Conservation (phyloP, 2,329 filamentous ascomycete species). For the Didymella sp. region DNA sequence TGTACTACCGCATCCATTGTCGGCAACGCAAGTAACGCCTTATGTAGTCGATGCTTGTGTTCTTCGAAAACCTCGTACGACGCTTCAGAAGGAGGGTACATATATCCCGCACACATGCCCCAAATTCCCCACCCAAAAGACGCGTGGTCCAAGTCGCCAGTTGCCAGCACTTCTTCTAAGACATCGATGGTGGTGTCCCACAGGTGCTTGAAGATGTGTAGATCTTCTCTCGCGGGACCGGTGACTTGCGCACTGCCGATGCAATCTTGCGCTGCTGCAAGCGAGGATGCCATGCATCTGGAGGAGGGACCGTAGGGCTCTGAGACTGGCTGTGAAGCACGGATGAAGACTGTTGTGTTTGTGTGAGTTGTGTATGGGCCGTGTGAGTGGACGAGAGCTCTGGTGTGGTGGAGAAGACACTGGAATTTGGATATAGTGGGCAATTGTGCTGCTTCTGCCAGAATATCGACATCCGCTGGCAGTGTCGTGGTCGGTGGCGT, state of each 20-base stretch:
- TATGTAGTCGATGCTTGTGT: conserved; percentile 22
- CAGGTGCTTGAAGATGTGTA: conserved; percentile 25
- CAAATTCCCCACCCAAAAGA: conserved; percentile 30
- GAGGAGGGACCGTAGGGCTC: conserved; percentile 1
- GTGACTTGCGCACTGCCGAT: conserved; percentile 19
- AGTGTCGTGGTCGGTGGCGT: not conserved
- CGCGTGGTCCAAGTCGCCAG: conserved; percentile 21
- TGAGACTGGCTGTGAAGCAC: conserved; percentile 1
- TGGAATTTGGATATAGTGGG: conserved; percentile 19
- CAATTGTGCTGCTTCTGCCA: not conserved
- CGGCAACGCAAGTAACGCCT: conserved; percentile 20
- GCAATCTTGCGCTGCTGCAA: conserved; percentile 31
- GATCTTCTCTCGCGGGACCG: conserved; percentile 21
- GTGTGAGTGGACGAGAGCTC: conserved; percentile 11
- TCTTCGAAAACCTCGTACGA: conserved; percentile 10
- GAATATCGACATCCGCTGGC: not conserved
- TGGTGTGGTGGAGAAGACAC: conserved; percentile 18
- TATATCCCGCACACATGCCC: conserved; percentile 28
- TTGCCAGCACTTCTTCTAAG: conserved; percentile 21
- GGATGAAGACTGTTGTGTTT: conserved; percentile 19
- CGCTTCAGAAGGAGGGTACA: conserved; percentile 5
- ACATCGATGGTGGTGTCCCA: conserved; percentile 21
- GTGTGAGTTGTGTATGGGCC: conserved; percentile 8
- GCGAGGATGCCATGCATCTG: conserved; percentile 19
- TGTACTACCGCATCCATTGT: conserved; percentile 11